Conservation (phyloP, 164 flowering plant species). For the Stephania yunnanensis region DNA sequence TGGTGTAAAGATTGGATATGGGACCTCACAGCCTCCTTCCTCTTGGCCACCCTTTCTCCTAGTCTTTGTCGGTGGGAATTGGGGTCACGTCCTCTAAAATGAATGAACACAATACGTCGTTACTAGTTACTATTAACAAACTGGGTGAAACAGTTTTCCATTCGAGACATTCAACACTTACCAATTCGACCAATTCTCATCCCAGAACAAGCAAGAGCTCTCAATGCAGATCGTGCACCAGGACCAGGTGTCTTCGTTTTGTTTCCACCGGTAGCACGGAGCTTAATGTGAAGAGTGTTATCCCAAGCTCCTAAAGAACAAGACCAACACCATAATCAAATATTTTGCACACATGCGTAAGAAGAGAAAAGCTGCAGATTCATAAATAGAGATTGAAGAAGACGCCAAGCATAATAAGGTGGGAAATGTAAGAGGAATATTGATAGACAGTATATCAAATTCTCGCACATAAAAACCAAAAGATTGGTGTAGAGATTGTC, state of each 20-base stretch:
- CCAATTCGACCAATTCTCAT: slow-evolving; percentile 91
- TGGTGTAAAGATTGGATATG: background rate
- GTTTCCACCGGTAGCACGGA: slow-evolving; percentile 89
- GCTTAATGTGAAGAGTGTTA: slow-evolving; percentile 82
- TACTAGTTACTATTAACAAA: too few relatives aligned
- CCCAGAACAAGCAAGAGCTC: slow-evolving; percentile 89
- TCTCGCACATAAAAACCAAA: background rate
- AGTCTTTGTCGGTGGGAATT: slow-evolving; percentile 68
- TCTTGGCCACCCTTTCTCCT: slow-evolving; percentile 70
- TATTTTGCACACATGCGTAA: background rate
- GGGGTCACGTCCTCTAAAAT: slow-evolving; percentile 74
- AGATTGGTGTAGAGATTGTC: background rate
- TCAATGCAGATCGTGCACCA: slow-evolving; percentile 86
- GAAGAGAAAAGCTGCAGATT: background rate
- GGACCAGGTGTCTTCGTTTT: slow-evolving; percentile 95
- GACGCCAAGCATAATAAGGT: background rate
- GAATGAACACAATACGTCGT: too few relatives aligned
- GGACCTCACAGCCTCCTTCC: slow-evolving; percentile 55
- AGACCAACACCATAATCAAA: background rate
- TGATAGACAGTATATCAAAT: background rate
- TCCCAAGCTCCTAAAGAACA: slow-evolving; percentile 62
- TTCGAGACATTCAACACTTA: slow-evolving; percentile 11
- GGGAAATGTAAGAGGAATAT: background rate
- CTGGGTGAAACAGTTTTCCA: background rate
- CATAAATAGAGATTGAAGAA: background rate